Percentiles rank a stretch among this genome's conserved stretches.
Conservation (phyloP, 441 rosid genomes). For the Raphanus hybrid region DNA sequence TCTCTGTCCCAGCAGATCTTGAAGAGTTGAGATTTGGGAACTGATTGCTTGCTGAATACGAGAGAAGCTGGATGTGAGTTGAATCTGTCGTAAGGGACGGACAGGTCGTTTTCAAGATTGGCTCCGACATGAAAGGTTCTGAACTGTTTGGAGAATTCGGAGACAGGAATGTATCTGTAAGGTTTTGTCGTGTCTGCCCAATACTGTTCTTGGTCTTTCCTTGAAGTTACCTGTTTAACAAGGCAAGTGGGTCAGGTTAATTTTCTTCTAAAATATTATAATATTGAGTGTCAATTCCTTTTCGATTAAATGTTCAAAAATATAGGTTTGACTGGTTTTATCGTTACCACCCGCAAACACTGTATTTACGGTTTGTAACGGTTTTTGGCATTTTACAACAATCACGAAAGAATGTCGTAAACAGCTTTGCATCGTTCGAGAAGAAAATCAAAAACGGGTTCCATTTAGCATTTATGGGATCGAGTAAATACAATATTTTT, state of each 20-base stretch:
- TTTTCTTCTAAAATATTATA: background rate
- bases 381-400: no score
- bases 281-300: background rate
- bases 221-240: slow-evolving; percentile 77
- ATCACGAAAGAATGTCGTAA: no score
- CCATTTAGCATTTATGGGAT: no score
- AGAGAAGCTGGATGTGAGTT: slow-evolving; percentile 74
- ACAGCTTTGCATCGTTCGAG: no score
- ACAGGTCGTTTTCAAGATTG: slow-evolving; percentile 57
- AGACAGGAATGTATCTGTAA: slow-evolving; percentile 68
- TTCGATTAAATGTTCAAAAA: background rate
- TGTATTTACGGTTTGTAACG: no score
- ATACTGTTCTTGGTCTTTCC: slow-evolving; percentile 91
- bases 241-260: slow-evolving; percentile 8
- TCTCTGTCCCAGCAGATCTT: slow-evolving; percentile 86
- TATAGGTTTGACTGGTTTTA: no score
- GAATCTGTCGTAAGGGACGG: slow-evolving; percentile 62
- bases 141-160: slow-evolving; percentile 64
- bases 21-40: slow-evolving; percentile 68
- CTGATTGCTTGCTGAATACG: slow-evolving; percentile 60
- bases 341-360: no score
- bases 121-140: slow-evolving; percentile 74
- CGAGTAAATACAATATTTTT: no score
- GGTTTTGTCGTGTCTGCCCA: slow-evolving; percentile 68
- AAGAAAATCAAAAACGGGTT: no score